phyloP scores from a whole-genome alignment of 176 grass and related monocot genomes.

The Avena insularis region DNA sequence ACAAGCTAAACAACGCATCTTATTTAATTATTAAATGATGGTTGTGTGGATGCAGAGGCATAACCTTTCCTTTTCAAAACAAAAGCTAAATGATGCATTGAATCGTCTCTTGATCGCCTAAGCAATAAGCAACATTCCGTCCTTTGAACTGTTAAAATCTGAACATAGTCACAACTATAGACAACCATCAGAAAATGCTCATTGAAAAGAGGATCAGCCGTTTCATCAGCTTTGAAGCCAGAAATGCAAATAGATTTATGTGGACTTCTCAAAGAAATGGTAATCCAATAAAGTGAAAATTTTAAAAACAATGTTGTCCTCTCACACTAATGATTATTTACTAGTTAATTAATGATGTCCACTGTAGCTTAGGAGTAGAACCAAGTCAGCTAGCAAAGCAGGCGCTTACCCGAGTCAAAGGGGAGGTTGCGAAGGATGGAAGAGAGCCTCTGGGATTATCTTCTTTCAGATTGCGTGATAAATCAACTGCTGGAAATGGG shows the following conservation, averaged over 20 bases:
- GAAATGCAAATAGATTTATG: slow-evolving; percentile 9
- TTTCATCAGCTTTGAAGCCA: neutral
- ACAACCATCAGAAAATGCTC: slow-evolving; percentile 15
- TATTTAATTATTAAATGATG: neutral
- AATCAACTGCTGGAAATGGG: slow-evolving; percentile 53
- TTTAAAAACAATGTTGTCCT: neutral
- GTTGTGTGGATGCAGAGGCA: neutral
- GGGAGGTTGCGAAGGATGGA: slow-evolving; percentile 78
- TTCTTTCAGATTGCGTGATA: slow-evolving; percentile 64
- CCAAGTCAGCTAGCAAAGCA: slow-evolving; percentile 69
- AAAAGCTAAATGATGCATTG: neutral
- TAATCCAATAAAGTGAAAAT: neutral
- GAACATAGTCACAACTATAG: neutral
- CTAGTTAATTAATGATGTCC: slow-evolving; percentile 16
- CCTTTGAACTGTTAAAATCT: neutral
- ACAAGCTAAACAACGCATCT: neutral
- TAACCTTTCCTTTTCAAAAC: neutral
- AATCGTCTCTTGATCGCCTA: neutral
- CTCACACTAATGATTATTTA: neutral
- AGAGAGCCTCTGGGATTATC: slow-evolving; percentile 64
- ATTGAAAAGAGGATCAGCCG: neutral
- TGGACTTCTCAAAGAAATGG: neutral
- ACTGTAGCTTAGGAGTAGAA: slow-evolving; percentile 82
- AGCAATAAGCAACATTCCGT: neutral
- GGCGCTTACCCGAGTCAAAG: slow-evolving; percentile 66